Base-by-base conservation (phyloP, 495 filamentous ascomycete species). In the Neurospora discreta region DNA sequence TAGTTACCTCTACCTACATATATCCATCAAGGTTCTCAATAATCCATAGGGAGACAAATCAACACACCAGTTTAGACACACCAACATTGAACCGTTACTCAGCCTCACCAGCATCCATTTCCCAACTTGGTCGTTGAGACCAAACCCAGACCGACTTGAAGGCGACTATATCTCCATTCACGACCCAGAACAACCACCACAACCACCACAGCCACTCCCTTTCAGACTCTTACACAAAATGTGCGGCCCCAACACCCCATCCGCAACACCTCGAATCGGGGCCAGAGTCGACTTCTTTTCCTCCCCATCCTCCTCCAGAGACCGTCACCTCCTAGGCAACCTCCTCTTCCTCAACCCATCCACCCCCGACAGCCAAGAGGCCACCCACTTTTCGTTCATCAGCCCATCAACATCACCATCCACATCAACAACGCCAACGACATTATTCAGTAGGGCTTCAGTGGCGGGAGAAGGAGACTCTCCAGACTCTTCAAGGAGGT, bases 301-400 rank as follows among this genome's bases (percentile, higher is more conserved):
- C 13, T 65, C n/a, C 5, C 10, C 20, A 6, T 72, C 76, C 2
- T 52, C 58, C 30, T 40, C 36, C 18, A 46, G 44, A 6, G 58
- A 60, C 26, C 36, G 46, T 44, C 41, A 36, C 33, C 52, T 81
- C n/a, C 52, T 65, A 15, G 74, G 79, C 42, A 78, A 80, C 58
- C 75, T 78, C 43, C 70, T 78, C 70, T 78, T 81, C 69, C 77
- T 77, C 69, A 75, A 81, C 71, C 77, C 78, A 1, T 70, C 73
- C 9, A 71, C 71, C 2, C 78, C 78, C 1, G 43, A 40, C 68
- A 77, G 77, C 71, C 41, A 68, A 3, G 60, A 70, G 23, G 79
- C 79, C n/a, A 81, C 79, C 15, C 79, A 81, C 58, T 73, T 78
- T 3, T 70, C 74, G 23, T 80, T 78, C 60, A 72, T 39, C 3